Evolutionary conservation across 129 eudicot genomes (phyloP).

Genomic region (Centrapalus pauciflorus): DNA sequence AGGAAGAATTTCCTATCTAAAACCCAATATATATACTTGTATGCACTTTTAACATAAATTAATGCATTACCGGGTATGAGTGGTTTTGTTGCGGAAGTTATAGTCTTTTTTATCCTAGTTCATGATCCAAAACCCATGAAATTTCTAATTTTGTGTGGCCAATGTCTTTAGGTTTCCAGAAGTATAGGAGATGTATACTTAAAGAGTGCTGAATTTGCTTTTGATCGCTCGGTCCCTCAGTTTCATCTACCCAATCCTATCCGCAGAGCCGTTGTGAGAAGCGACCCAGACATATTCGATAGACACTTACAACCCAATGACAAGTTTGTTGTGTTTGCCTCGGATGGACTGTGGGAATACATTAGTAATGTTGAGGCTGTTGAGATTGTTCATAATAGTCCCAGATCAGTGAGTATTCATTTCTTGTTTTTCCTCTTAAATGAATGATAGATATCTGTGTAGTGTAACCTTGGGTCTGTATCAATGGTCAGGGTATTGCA

Average conservation of each 20-base stretch:
- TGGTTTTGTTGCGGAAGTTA: too few relatives aligned
- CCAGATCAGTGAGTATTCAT: slow-evolving; percentile 24
- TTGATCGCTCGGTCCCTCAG: background rate
- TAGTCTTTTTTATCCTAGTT: too few relatives aligned
- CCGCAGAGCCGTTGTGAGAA: slow-evolving; percentile 3
- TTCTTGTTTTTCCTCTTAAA: background rate
- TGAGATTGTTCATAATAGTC: slow-evolving; percentile 23
- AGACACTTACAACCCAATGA: slow-evolving; percentile 10
- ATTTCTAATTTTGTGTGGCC: too few relatives aligned
- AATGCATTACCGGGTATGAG: too few relatives aligned
- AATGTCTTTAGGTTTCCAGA: slow-evolving; percentile 20
- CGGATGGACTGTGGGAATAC: slow-evolving; percentile 35
- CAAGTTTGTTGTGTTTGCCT: slow-evolving; percentile 34
- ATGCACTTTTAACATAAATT: too few relatives aligned
- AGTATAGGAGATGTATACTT: slow-evolving; percentile 30
- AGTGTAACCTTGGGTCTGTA: too few relatives aligned
- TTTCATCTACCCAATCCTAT: slow-evolving; percentile 3
- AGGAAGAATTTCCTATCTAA: too few relatives aligned
- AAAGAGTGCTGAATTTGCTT: slow-evolving; percentile 13
- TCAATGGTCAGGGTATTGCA: slow-evolving; percentile 26
- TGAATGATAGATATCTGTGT: too few relatives aligned
- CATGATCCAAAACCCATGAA: too few relatives aligned
- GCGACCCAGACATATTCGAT: slow-evolving; percentile 5
- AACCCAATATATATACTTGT: too few relatives aligned
- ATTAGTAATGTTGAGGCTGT: slow-evolving; percentile 22